These are phyloP conservation scores for Diaporthe vaccinii DNA, from an alignment of 2,329 filamentous ascomycete genomes.

Conservation along the genomic window DNA sequence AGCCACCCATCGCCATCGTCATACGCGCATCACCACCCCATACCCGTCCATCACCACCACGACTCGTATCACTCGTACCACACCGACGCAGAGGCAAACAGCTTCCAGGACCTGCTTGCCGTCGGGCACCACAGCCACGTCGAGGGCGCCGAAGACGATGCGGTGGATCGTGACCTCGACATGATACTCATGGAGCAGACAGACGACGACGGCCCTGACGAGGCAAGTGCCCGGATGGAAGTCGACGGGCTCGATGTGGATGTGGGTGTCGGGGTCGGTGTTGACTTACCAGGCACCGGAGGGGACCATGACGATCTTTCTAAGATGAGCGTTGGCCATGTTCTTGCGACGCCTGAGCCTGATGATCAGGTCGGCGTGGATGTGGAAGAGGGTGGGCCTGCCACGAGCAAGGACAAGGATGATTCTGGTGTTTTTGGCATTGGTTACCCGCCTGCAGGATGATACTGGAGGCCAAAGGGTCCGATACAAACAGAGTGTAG, in stretches of 20 bases:
- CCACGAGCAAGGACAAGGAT: constrained; percentile 7
- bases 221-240: constrained; percentile 42
- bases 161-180: constrained; percentile 64
- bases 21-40: constrained; percentile 44
- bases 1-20: constrained; percentile 48
- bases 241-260: constrained; percentile 37
- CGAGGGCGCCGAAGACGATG: constrained; percentile 42
- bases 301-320: constrained; percentile 35
- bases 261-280: constrained; percentile 30
- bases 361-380: constrained; percentile 23
- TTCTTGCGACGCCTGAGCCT: constrained; percentile 41
- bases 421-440: constrained; percentile 17
- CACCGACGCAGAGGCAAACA: constrained; percentile 58
- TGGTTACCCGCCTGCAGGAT: constrained; percentile 4
- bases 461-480: background rate
- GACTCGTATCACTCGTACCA: constrained; percentile 50
- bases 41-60: constrained; percentile 49
- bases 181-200: constrained; percentile 63
- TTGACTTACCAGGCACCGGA: background rate
- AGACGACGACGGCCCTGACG: constrained; percentile 57
- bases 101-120: constrained; percentile 67
- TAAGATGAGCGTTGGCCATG: constrained; percentile 45
- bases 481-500: background rate
- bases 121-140: constrained; percentile 49
- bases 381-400: background rate